phyloP scores from a whole-genome alignment of 352 stramenopile species.

The Globisporangium uncinulatum region DNA sequence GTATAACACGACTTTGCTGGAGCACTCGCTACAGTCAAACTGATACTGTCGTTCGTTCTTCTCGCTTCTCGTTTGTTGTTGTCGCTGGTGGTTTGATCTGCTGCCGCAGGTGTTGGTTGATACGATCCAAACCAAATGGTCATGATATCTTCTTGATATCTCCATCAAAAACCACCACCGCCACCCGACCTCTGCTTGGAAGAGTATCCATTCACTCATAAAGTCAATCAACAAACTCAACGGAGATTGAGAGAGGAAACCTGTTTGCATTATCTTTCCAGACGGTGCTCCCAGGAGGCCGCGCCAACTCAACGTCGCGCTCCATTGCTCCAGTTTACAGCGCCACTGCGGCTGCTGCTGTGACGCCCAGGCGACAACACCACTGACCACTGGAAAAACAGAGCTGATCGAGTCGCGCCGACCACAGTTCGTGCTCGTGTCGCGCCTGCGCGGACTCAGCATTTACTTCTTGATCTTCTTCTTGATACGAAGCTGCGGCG shows the following conservation, averaged over 20 bases:
- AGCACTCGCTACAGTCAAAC: constrained; percentile 14
- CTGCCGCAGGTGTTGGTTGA: too few species aligned
- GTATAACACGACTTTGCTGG: constrained; percentile 7
- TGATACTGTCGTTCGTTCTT: not conserved
- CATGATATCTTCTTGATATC: too few species aligned
- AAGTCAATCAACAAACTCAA: not conserved
- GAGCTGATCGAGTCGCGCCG: not conserved
- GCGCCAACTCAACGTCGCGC: constrained; percentile 10
- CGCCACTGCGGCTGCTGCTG: not conserved
- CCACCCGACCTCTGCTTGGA: too few species aligned
- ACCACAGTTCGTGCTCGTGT: constrained; percentile 2
- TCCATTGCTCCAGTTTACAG: constrained; percentile 10
- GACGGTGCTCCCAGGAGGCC: constrained; percentile 6
- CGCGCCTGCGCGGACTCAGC: constrained; percentile 1
- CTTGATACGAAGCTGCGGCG: constrained; percentile 99
- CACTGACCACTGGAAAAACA: not conserved
- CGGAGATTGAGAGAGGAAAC: constrained; percentile 10
- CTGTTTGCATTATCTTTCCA: constrained; percentile 5
- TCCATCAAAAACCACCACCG: too few species aligned
- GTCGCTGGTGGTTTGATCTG: not conserved
- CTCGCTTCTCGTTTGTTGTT: not conserved
- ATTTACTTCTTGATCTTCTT: constrained; percentile 99
- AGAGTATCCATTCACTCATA: too few species aligned
- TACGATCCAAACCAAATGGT: too few species aligned
- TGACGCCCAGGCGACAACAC: not conserved